phyloP scores from a whole-genome alignment of 352 stramenopile species.

The Globisporangium yorkense region DNA sequence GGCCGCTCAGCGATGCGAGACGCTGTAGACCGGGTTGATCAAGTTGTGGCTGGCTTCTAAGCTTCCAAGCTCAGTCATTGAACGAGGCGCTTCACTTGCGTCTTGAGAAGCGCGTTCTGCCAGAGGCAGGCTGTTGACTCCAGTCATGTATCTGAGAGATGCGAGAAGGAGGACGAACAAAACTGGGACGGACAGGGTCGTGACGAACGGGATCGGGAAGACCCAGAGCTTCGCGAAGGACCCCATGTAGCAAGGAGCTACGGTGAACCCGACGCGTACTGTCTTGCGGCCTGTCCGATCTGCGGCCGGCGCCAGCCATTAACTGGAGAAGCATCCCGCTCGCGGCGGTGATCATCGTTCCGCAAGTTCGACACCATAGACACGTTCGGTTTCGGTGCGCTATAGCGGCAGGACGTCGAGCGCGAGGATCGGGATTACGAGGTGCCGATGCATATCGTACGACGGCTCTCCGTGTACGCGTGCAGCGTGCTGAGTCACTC shows the following conservation, averaged over 20 bases:
- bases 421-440: not conserved
- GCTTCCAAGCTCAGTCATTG: conserved; percentile 4
- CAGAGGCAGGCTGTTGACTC: conserved; percentile 6
- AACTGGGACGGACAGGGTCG: conserved; percentile 10
- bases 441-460: conserved; percentile 12
- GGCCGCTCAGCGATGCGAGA: conserved; percentile 10
- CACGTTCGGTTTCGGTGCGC: not conserved
- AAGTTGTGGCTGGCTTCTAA: conserved; percentile 14
- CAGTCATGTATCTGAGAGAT: conserved; percentile 2
- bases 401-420: conserved; percentile 4
- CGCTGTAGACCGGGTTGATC: conserved; percentile 26
- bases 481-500: conserved; percentile 1
- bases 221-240: conserved; percentile 21
- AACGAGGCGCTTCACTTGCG: conserved; percentile 13
- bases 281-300: not conserved
- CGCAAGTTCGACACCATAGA: not conserved
- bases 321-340: not conserved
- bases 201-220: conserved; percentile 33
- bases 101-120: conserved; percentile 10
- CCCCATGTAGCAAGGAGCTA: not conserved
- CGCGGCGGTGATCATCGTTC: not conserved
- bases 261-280: not conserved
- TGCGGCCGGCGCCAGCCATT: not conserved
- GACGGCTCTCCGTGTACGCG: not conserved
- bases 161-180: conserved; percentile 13